Conservation (phyloP, 306 rosid genomes). For the Malus orientalis region DNA sequence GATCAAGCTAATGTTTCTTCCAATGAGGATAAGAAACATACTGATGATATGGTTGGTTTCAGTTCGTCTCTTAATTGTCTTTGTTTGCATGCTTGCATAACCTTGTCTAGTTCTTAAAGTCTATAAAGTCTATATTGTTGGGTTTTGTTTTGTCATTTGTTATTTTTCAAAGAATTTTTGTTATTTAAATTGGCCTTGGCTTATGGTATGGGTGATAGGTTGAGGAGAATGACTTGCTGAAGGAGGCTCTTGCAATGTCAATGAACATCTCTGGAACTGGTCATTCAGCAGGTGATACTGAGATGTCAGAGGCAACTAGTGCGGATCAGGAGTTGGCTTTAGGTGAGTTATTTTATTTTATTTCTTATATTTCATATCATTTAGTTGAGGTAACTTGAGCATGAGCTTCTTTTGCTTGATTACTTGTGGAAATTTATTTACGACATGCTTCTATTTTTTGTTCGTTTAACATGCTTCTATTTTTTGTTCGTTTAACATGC, state of each 20-base stretch:
- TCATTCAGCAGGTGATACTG: slow-evolving; percentile 21
- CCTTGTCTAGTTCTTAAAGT: background rate
- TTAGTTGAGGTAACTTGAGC: background rate
- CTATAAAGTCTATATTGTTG: background rate
- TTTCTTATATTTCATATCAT: background rate
- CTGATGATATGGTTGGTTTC: slow-evolving; percentile 8
- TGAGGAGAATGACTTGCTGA: slow-evolving; percentile 14
- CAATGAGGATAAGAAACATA: slow-evolving; percentile 5
- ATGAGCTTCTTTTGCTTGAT: background rate
- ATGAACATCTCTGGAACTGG: slow-evolving; percentile 21
- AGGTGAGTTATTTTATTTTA: slow-evolving; percentile 17
- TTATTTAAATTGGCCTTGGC: background rate
- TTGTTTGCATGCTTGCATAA: background rate
- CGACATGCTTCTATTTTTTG: background rate
- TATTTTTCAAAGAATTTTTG: background rate
- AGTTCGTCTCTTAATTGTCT: background rate
- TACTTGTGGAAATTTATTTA: background rate
- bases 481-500: background rate
- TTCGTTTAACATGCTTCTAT: background rate
- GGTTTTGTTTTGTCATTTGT: background rate
- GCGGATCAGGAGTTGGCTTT: slow-evolving; percentile 32
- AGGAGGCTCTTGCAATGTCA: slow-evolving; percentile 29
- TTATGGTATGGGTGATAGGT: slow-evolving; percentile 5
- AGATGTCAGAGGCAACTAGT: slow-evolving; percentile 24
- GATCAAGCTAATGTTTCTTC: slow-evolving; percentile 15